phyloP scores from a whole-genome alignment of 2,329 filamentous ascomycete species.

The Fusarium siculi region DNA sequence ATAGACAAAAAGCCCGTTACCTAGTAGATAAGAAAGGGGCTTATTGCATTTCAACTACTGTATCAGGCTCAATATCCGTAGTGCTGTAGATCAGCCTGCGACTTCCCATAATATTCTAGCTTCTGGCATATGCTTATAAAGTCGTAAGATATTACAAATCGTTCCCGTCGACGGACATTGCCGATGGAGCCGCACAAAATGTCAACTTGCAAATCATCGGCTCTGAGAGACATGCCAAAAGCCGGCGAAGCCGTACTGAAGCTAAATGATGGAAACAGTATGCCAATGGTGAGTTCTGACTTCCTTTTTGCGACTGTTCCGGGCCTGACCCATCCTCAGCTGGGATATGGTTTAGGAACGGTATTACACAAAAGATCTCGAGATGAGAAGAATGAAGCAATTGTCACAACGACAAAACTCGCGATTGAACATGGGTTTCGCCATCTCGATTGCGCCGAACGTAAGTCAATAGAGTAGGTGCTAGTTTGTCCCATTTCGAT shows the following conservation, averaged over 20 bases:
- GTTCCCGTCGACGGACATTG: neutral
- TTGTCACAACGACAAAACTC: neutral
- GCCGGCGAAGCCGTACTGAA: neutral
- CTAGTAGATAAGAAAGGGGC: neutral
- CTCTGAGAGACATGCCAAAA: neutral
- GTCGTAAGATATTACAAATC: neutral
- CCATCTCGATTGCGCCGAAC: neutral
- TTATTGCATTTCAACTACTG: neutral
- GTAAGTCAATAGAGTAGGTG: neutral
- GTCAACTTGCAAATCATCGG: neutral
- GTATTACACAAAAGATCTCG: neutral
- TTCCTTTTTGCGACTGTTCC: accelerated
- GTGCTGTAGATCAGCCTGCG: neutral
- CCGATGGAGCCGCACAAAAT: neutral
- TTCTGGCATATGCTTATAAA: neutral
- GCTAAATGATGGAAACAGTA: neutral
- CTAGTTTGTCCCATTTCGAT: neutral
- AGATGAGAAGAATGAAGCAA: neutral
- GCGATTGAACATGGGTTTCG: neutral
- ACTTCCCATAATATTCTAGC: neutral
- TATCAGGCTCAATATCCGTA: neutral
- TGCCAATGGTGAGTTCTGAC: neutral
- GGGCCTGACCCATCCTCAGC: neutral
- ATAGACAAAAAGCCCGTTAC: neutral
- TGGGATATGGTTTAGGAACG: neutral